Evolutionary conservation across 1,284 basidiomycete genomes (phyloP).

Genomic region (Ustilago hordei): DNA sequence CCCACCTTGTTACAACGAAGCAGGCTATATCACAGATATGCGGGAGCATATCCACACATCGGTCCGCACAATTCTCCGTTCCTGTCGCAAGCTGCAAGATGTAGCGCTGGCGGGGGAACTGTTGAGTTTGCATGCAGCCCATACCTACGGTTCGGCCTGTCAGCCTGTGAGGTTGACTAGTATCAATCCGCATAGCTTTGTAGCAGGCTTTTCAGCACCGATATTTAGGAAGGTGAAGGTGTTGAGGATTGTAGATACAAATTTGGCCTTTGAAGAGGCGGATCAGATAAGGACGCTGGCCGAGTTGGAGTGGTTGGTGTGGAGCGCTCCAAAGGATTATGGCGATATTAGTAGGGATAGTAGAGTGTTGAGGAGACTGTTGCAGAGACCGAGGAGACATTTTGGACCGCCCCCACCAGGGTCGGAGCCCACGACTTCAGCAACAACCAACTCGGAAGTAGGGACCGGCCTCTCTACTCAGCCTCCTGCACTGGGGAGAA

Average conservation of each 20-base stretch:
- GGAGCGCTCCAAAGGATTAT: constrained; percentile 63
- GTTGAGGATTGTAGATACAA: constrained; percentile 62
- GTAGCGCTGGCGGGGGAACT: constrained; percentile 64
- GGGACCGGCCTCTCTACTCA: neutral
- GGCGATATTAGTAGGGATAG: constrained; percentile 56
- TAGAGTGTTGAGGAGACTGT: constrained; percentile 45
- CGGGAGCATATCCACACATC: constrained; percentile 44
- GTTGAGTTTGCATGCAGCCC: constrained; percentile 53
- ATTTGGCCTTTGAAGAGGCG: constrained; percentile 62
- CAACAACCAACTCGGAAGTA: neutral
- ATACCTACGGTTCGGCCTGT: constrained; percentile 64
- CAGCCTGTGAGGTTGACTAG: constrained; percentile 61
- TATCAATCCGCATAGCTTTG: constrained; percentile 66
- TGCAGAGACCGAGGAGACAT: constrained; percentile 42
- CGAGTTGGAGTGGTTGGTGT: constrained; percentile 54
- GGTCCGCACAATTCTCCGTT: constrained; percentile 53
- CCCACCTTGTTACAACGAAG: constrained; percentile 49
- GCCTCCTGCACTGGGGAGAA: neutral
- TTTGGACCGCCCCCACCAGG: constrained; percentile 7
- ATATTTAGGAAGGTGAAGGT: constrained; percentile 60
- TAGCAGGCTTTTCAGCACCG: constrained; percentile 63
- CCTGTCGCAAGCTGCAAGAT: constrained; percentile 60
- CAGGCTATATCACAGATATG: constrained; percentile 46
- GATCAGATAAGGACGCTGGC: constrained; percentile 60
- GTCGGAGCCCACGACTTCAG: neutral